Percentiles rank a stretch among this genome's conserved stretches.
phyloP scores from a whole-genome alignment of 129 eudicot genomes.

The Tanacetum coccineum region DNA sequence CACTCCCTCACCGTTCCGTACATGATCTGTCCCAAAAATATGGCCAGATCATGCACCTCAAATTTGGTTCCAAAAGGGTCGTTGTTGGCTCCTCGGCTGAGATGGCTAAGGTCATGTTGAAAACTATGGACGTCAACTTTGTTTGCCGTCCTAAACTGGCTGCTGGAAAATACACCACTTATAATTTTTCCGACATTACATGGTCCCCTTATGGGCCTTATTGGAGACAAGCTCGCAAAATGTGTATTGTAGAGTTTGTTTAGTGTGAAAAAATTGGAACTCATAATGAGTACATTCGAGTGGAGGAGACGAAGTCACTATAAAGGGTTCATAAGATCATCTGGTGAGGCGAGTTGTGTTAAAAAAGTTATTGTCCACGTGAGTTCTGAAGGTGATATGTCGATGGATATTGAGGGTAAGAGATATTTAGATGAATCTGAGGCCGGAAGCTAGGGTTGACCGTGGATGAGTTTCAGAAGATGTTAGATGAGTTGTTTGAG shows the following conservation, averaged over 20 bases:
- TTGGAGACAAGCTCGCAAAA: slow-evolving; percentile 54
- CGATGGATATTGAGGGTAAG: slow-evolving; percentile 44
- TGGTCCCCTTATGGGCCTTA: slow-evolving; percentile 60
- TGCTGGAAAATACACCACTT: slow-evolving; percentile 55
- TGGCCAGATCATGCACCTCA: slow-evolving; percentile 44
- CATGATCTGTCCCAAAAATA: slow-evolving; percentile 31
- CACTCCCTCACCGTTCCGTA: slow-evolving; percentile 47
- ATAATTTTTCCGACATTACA: slow-evolving; percentile 39
- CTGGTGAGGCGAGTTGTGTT: slow-evolving; percentile 11
- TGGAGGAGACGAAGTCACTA: slow-evolving; percentile 35
- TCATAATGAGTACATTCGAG: slow-evolving; percentile 46
- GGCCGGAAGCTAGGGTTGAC: slow-evolving; percentile 11
- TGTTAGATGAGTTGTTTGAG: slow-evolving; percentile 50
- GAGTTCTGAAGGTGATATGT: slow-evolving; percentile 37
- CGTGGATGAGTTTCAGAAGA: slow-evolving; percentile 36
- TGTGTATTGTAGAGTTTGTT: slow-evolving; percentile 45
- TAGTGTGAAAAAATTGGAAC: slow-evolving; percentile 36
- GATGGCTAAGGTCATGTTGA: slow-evolving; percentile 41
- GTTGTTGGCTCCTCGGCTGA: slow-evolving; percentile 46
- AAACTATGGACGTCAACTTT: slow-evolving; percentile 38
- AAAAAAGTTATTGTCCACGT: slow-evolving; percentile 28
- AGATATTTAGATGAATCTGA: slow-evolving; percentile 20
- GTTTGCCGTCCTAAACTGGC: slow-evolving; percentile 43
- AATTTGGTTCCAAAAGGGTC: slow-evolving; percentile 36
- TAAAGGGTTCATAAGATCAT: neutral